These are phyloP conservation scores for Beauveria scarabaeidicola DNA, from an alignment of 2,329 filamentous ascomycete genomes.

Conservation along the genomic window DNA sequence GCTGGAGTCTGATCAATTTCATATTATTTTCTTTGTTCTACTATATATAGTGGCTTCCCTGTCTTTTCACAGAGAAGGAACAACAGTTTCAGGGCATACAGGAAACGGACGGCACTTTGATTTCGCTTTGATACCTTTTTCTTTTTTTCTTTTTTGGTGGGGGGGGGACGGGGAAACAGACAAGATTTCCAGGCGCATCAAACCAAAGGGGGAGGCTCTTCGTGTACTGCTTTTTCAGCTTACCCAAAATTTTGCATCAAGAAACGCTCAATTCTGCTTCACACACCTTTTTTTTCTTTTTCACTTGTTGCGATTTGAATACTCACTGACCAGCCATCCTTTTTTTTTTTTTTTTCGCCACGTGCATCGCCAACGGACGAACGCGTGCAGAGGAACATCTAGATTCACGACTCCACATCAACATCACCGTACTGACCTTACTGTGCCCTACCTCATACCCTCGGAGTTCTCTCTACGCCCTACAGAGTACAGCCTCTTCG, in stretches of 20 bases:
- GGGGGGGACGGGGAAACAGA: too few relatives aligned
- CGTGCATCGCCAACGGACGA: too few relatives aligned
- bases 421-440: background rate
- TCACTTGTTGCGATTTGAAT: background rate
- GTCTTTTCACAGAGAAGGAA: background rate
- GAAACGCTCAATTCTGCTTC: background rate
- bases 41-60: background rate
- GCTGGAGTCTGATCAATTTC: background rate
- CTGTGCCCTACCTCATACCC: too few relatives aligned
- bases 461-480: too few relatives aligned
- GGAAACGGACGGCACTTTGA: background rate
- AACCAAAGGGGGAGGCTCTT: background rate
- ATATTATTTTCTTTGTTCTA: background rate
- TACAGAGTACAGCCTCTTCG: too few relatives aligned
- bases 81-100: background rate
- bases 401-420: background rate
- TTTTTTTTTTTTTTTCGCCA: background rate
- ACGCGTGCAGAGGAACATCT: background rate
- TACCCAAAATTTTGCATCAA: background rate
- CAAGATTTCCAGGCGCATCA: background rate
- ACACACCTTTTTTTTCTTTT: background rate
- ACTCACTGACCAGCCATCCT: background rate
- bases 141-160: background rate
- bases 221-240: background rate
- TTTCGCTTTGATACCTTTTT: background rate